Percentiles rank a stretch among this genome's conserved stretches.
Conservation (phyloP, 495 filamentous ascomycete genomes). For the Aspergillus carlsbadensis region DNA sequence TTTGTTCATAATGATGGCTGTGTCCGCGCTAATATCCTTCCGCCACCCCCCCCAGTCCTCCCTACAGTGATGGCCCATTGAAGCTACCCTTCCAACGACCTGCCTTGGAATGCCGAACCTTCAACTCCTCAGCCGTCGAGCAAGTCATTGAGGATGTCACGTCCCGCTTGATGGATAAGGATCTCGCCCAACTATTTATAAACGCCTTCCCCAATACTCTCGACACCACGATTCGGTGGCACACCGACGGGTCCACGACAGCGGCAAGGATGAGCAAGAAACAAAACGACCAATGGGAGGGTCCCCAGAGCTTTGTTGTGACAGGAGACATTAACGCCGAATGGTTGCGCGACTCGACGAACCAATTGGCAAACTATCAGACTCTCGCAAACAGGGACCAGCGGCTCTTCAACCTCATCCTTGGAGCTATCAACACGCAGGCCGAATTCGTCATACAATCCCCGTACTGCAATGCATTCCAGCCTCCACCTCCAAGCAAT, state of each 20-base stretch:
- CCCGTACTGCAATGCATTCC: constrained; percentile 98
- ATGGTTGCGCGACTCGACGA: constrained; percentile 96
- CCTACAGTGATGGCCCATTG: constrained; percentile 76
- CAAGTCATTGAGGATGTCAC: constrained; percentile 82
- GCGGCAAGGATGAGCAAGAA: constrained; percentile 39
- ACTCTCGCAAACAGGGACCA: constrained; percentile 75
- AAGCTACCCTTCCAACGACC: constrained; percentile 89
- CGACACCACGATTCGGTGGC: constrained; percentile 87
- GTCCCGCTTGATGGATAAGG: constrained; percentile 75
- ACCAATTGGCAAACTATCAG: constrained; percentile 91
- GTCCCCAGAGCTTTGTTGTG: constrained; percentile 90
- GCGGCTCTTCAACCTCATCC: constrained; percentile 71
- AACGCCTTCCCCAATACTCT: constrained; percentile 97
- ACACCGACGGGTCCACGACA: constrained; percentile 49
- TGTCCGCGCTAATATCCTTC: neutral
- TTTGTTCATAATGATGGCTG: neutral
- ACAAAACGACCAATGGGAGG: constrained; percentile 70
- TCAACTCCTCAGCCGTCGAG: constrained; percentile 81
- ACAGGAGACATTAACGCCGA: constrained; percentile 99
- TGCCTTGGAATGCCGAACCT: constrained; percentile 77
- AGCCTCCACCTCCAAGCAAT: constrained; percentile 81
- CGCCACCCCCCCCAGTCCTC: constrained; percentile 48
- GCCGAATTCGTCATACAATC: constrained; percentile 90
- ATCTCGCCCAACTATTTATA: constrained; percentile 89
- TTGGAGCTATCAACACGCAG: constrained; percentile 96